Base-by-base conservation (phyloP, 192 early-diverging fungal species). In the Spizellomyces sp. region DNA sequence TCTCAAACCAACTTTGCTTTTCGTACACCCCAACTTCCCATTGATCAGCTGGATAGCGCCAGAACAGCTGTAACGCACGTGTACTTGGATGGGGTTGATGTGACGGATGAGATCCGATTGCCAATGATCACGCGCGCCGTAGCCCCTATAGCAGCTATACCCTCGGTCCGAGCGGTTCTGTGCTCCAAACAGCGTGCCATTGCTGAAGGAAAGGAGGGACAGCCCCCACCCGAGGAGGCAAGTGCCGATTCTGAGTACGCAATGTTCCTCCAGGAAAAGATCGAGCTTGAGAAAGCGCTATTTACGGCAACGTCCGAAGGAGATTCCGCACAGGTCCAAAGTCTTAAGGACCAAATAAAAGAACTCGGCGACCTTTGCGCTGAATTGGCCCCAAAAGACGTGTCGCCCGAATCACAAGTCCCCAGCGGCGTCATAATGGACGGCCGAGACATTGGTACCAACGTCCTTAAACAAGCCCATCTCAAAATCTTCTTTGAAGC, bases 371-470 rank as follows among this genome's bases (percentile, higher is more conserved):
- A 54, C 15, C 14, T 54, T 19, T 54, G 52, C 3, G 52, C 14
- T 19, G 14, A 15, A 19, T 19, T 54, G 52, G 27, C 27, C 27
- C 27, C 27, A 36, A 54, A 54, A 19, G 52, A 54, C 52, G 52
- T n/a, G 17, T n/a, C 15, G 14, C 52, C 52, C 17, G 52, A 54
- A 3, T 15, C 52, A n/a, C 15, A 15, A 54, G 17, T 19, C 17
- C 52, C 52, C 15, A 54, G 52, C 52, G 52, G 52, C 17, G 52
- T 54, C 15, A 3, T 54, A 54, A 54, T 54, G 52, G 52, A 54
- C 52, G 52, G 52, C 15, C 52, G 52, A 19, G 52, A 54, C 52
- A 54, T 54, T 54, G 52, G 15, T 3, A 54, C 52, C 14, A 54
- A 54, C 52, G 52, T 54, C 52, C 52, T 54, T 19, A n/a, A 15